Conservation (phyloP, 306 rosid genomes). For the Inga leiocalycina region DNA sequence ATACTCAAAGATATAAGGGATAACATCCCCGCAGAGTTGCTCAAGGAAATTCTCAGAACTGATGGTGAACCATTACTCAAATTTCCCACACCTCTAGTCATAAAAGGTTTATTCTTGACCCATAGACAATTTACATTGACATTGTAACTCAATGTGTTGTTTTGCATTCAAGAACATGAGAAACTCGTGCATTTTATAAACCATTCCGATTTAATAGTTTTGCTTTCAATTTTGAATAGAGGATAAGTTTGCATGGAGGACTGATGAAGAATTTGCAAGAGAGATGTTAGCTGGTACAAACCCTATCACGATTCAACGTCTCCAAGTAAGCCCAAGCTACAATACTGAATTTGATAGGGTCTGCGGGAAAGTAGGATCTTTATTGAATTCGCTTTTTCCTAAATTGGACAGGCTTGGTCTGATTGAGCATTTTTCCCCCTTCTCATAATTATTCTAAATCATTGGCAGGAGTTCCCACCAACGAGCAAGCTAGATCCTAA, state of each 20-base stretch:
- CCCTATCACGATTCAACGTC: conserved; percentile 63
- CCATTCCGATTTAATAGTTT: neutral
- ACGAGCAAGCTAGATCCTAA: conserved; percentile 37
- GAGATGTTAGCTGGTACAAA: conserved; percentile 88
- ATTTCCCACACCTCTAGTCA: conserved; percentile 74
- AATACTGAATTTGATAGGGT: neutral
- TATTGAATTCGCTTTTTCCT: conserved; percentile 4
- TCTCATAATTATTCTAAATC: conserved; percentile 18
- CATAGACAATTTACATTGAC: neutral
- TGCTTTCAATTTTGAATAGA: conserved; percentile 49
- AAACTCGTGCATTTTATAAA: conserved; percentile 25
- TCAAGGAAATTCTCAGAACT: conserved; percentile 70
- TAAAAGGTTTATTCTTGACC: conserved; percentile 54
- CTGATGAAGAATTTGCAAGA: conserved; percentile 54
- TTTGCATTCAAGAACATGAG: conserved; percentile 20
- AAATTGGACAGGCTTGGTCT: conserved; percentile 1
- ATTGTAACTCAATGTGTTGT: conserved; percentile 20
- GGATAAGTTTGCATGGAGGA: conserved; percentile 51
- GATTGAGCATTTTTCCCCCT: too few relatives aligned
- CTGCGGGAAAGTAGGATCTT: neutral
- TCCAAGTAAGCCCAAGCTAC: conserved; percentile 50
- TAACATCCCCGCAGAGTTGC: conserved; percentile 51
- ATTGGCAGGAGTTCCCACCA: conserved; percentile 80
- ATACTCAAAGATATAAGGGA: neutral
- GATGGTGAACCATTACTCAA: conserved; percentile 72